These are phyloP conservation scores for Candida boidinii DNA, from an alignment of 805 yeast genomes.

Conservation along the genomic window DNA sequence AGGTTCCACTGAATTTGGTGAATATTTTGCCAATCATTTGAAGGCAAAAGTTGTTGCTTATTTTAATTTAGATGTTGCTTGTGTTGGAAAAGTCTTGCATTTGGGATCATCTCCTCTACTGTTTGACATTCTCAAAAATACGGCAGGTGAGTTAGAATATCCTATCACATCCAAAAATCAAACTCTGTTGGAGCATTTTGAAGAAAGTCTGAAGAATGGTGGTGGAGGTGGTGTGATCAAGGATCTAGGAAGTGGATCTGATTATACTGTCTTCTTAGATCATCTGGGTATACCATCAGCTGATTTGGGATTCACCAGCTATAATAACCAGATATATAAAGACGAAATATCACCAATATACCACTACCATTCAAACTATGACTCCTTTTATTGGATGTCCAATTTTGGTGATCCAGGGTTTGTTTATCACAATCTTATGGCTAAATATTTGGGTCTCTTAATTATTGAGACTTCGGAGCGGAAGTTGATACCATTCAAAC, in stretches of 20 bases:
- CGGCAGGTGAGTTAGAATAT: constrained; percentile 30
- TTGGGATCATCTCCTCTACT: constrained; percentile 47
- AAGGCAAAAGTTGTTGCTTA: constrained; percentile 45
- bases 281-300: constrained; percentile 42
- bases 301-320: constrained; percentile 41
- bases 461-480: constrained; percentile 34
- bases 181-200: constrained; percentile 20
- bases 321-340: too few species aligned
- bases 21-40: constrained; percentile 36
- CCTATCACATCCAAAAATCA: constrained; percentile 27
- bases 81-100: constrained; percentile 39
- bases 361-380: constrained; percentile 62
- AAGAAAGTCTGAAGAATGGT: constrained; percentile 23
- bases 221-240: constrained; percentile 27
- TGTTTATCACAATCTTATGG: constrained; percentile 39
- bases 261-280: constrained; percentile 43
- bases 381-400: constrained; percentile 56
- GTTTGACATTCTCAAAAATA: constrained; percentile 29
- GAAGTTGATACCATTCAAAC: constrained; percentile 30
- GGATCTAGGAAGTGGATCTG: constrained; percentile 52
- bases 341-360: constrained; percentile 43
- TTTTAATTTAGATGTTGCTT: constrained; percentile 54
- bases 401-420: constrained; percentile 47
- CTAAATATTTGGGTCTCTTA: constrained; percentile 38
- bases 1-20: constrained; percentile 66